Evolutionary conservation across 331 rosid genomes (phyloP).

Genomic region (Pyracantha coccinea): DNA sequence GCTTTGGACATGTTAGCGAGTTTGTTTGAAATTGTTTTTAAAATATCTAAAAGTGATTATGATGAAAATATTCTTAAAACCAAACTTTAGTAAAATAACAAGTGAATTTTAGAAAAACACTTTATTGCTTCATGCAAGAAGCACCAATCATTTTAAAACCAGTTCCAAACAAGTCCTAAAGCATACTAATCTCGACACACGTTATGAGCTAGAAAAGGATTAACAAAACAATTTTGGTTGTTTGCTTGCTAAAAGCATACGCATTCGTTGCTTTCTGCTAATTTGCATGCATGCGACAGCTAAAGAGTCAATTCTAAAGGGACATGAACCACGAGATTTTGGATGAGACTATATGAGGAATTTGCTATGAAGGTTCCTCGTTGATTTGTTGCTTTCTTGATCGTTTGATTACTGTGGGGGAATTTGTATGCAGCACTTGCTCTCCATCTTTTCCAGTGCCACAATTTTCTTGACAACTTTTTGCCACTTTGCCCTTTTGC

Average conservation of each 20-base stretch:
- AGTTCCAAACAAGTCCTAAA: not conserved
- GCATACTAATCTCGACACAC: not conserved
- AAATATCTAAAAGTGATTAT: too few species aligned
- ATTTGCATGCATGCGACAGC: not conserved
- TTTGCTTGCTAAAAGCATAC: not conserved
- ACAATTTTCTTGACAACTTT: not conserved
- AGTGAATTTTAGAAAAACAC: too few species aligned
- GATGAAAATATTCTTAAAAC: too few species aligned
- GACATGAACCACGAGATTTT: constrained; percentile 4
- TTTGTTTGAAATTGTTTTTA: too few species aligned
- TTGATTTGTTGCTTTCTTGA: constrained; percentile 5
- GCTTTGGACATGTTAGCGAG: too few species aligned
- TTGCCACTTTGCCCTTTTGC: not conserved
- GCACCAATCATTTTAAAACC: not conserved
- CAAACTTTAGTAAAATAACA: too few species aligned
- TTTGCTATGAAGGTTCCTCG: constrained; percentile 21
- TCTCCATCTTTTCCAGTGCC: not conserved
- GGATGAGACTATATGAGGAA: constrained; percentile 7
- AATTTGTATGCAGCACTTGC: not conserved
- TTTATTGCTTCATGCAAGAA: too few species aligned
- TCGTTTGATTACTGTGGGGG: not conserved
- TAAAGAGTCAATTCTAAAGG: not conserved
- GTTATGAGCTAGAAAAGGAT: not conserved
- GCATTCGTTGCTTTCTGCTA: not conserved
- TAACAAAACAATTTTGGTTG: not conserved